phyloP scores from a whole-genome alignment of 106 monocot genomes.

The Apostasia ramifera region DNA sequence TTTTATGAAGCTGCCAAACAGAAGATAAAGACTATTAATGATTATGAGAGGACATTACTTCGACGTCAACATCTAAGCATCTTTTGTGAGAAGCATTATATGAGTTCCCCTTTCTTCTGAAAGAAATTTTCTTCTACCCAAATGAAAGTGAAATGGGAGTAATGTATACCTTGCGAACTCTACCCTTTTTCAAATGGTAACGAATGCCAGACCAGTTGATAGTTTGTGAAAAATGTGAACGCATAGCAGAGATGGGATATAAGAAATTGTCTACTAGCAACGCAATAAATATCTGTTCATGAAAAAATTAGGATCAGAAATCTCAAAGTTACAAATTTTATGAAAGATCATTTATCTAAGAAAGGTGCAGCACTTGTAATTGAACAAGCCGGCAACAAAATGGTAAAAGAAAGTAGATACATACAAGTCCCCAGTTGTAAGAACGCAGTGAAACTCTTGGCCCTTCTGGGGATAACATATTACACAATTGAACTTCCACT shows the following conservation, averaged over 20 bases:
- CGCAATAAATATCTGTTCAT: conserved; percentile 71
- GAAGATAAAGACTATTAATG: no score
- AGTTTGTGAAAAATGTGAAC: conserved; percentile 80
- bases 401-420: conserved; percentile 7
- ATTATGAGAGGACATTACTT: no score
- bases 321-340: not conserved
- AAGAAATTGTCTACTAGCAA: conserved; percentile 94
- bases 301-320: conserved; percentile 1
- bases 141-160: no score
- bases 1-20: no score
- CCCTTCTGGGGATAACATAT: conserved; percentile 89
- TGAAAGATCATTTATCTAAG: no score
- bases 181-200: conserved; percentile 78
- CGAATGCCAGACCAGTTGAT: conserved; percentile 96
- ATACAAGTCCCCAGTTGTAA: conserved; percentile 96
- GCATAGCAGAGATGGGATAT: conserved; percentile 76
- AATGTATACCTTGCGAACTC: conserved; percentile 62
- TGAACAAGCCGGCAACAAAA: no score
- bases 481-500: conserved; percentile 82
- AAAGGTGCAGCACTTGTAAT: no score
- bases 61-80: no score
- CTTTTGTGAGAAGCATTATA: no score
- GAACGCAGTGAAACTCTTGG: conserved; percentile 64
- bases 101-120: no score
- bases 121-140: no score